Base-by-base conservation (phyloP, 2,329 filamentous ascomycete genomes). In the Cladosporium sp. region DNA sequence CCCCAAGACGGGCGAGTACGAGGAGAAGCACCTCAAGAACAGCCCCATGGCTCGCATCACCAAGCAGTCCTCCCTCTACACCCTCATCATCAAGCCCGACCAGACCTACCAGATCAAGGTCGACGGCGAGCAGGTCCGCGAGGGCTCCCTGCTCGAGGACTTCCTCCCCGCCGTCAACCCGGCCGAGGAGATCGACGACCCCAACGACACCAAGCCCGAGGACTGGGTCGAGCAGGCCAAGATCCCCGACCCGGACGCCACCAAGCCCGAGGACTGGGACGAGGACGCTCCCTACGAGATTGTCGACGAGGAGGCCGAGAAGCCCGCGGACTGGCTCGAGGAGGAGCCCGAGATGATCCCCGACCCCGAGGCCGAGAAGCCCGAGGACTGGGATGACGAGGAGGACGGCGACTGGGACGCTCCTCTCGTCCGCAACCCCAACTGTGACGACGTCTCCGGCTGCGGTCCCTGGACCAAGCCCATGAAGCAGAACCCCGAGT, bases 361-460 rank as follows among this genome's bases (percentile, higher is more conserved):
- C 52, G 93, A 99, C 76, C 93, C 93, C 50, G 90, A 96, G 77
- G 90, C 92, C 45, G 80, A 88, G 78, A 99, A 97, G 86, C 93
- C 93, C 56, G 91, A 96, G 76, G 93, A 97, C 70, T 99, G 93
- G 93, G 92, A 96, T 75, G 92, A 99, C 54, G 93, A 99, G 78
- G 93, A 99, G 78, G 93, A 99, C 71, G 93, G 93, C 72, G 93
- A 99, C 78, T 99, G 91, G 90, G 73, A 95, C 61, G 76, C 91
- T 47, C 93, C 92, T 52, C 90, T 85, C 50, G 83, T 99, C 50
- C 82, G 89, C 70, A 97, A 99, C 84, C 88, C 92, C 73, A 96
- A 96, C 83, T 97, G 93, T 69, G 83, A 85, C 58, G 92, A 97
- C 53, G 88, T 78, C 60, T 91, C 92, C 76, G 93, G 93, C 67